phyloP scores from a whole-genome alignment of 1,139 yeast species.

The Nematodospora anomalae region DNA sequence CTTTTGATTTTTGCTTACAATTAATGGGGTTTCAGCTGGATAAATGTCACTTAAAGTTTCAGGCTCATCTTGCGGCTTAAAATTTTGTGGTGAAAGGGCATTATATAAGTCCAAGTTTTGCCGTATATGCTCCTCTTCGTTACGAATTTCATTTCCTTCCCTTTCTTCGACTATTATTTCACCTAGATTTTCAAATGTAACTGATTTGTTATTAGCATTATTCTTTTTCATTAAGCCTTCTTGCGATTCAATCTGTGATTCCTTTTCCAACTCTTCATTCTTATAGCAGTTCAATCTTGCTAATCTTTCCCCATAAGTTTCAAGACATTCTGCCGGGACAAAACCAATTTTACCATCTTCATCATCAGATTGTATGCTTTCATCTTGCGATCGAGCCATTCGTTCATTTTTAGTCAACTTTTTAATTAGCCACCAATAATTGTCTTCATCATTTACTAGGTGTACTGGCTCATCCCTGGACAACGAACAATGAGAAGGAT shows the following conservation, averaged over 20 bases:
- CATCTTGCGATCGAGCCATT: conserved; percentile 12
- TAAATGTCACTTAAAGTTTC: conserved; percentile 48
- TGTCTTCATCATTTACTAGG: conserved; percentile 82
- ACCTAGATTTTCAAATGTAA: conserved; percentile 41
- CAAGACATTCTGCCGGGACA: conserved; percentile 95
- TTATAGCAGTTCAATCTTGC: conserved; percentile 92
- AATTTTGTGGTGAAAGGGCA: conserved; percentile 8
- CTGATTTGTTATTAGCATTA: conserved; percentile 32
- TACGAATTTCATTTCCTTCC: conserved; percentile 9
- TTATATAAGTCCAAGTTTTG: conserved; percentile 12
- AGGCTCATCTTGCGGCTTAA: conserved; percentile 25
- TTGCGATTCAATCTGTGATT: conserved; percentile 15
- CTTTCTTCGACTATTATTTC: conserved; percentile 28
- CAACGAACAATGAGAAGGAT: conserved; percentile 86
- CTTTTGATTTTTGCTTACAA: conserved; percentile 29
- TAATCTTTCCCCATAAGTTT: conserved; percentile 85
- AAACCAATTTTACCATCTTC: conserved; percentile 78
- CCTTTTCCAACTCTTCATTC: conserved; percentile 71
- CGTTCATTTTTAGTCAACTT: conserved; percentile 51
- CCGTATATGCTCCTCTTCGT: conserved; percentile 13
- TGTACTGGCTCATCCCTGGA: conserved; percentile 80
- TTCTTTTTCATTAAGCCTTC: conserved; percentile 7
- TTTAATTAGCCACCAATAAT: conserved; percentile 95
- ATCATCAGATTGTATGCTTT: conserved; percentile 25
- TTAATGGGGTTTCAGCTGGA: conserved; percentile 39